Evolutionary conservation across 257 asterid species (phyloP), one percentile per base, ranked within the genome.

Genomic region (Nemophila menziesii): DNA sequence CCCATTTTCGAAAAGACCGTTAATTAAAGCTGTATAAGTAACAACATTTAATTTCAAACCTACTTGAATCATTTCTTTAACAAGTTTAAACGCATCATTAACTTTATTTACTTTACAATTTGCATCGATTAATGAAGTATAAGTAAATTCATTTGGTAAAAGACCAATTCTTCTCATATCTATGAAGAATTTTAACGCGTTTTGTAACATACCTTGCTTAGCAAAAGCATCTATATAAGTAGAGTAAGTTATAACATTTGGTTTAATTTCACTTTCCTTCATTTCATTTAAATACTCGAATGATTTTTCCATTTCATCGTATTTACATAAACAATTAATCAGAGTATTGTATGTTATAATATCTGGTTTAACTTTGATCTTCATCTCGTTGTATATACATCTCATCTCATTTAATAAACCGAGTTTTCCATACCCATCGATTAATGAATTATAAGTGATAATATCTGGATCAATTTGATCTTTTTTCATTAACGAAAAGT

Each of bases 81-180:
- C 78, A 50, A 87, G 73, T 66, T 65, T 83, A 37, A 87, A 52
- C 36, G 86, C 97, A 69, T 78, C 65, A 16, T 64, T 78, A 41
- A 57, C 29, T 18, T 72, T 72, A 47, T 92, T 73, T 36, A 56
- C 64, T 75, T 83, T 87, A 64, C 68, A 87, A 48, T 69, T 76
- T 18, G 93, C 82, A 62, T 83, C 95, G 54, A 87, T 67, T 46
- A 87, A 60, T 26, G 97, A 83, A 48, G 89, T 80, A 65, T 67
- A 87, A 20, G 95, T 78, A 63, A 64, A 75, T 55, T 80, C 97
- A 44, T 78, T 83, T 46, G 95, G 97, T 57, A 44, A 48, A 43
- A 87, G 76, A 61, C 92, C 97, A 36, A 76, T 75, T 43, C 97
- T 72, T 62, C 78, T 78, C 97, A 87, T 83, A 63, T 83, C 95